Evolutionary conservation across 305 asterid genomes (phyloP).

Genomic region (Solanum hybrid): DNA sequence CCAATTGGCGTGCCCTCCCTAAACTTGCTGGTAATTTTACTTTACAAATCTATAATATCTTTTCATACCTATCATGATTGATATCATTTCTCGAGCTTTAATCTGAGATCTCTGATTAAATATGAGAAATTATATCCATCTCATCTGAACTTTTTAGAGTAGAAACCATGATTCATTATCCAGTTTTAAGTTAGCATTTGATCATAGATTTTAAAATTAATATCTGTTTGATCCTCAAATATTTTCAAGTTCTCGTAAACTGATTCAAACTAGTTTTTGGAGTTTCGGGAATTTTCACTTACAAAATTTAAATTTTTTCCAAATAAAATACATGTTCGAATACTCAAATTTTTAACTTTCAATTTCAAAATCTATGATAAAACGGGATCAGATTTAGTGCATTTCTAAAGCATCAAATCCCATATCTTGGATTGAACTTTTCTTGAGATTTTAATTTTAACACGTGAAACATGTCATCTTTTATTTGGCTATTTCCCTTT

Average conservation of each 20-base stretch:
- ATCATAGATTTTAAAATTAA: background rate
- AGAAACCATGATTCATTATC: background rate
- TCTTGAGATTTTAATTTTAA: background rate
- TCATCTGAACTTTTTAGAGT: background rate
- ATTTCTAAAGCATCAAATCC: background rate
- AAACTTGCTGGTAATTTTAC: constrained; percentile 54
- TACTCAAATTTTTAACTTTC: background rate
- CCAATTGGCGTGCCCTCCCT: constrained; percentile 87
- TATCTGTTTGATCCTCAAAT: background rate
- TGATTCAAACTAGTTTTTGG: background rate
- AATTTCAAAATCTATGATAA: background rate
- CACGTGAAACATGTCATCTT: background rate
- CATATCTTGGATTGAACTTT: background rate
- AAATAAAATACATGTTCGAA: background rate
- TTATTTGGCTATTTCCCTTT: background rate
- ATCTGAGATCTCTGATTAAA: background rate
- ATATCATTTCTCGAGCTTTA: background rate
- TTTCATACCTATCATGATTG: background rate
- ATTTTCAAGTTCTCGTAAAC: background rate
- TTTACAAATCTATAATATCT: background rate
- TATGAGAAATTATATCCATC: background rate
- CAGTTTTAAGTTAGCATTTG: background rate
- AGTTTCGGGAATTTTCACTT: background rate
- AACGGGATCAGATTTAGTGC: background rate
- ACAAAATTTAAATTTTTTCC: background rate